These are phyloP conservation scores for Jasminum sambac DNA, from an alignment of 257 asterid genomes.

Conservation along the genomic window DNA sequence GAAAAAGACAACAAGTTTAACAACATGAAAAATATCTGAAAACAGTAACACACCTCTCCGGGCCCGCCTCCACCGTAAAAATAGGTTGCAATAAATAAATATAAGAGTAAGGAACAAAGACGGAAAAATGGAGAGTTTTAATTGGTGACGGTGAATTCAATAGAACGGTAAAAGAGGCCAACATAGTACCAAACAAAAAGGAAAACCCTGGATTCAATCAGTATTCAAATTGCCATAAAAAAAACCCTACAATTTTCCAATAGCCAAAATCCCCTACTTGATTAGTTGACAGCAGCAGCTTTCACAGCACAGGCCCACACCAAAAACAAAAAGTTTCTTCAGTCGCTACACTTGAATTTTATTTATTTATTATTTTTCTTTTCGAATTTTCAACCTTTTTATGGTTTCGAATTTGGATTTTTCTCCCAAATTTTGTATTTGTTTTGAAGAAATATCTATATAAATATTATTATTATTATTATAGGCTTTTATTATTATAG, in stretches of 20 bases:
- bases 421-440: no score
- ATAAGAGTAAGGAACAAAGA: background rate
- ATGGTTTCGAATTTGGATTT: no score
- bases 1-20: background rate
- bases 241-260: background rate
- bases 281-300: background rate
- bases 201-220: background rate
- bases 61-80: background rate
- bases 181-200: background rate
- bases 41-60: background rate
- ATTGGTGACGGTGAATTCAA: constrained; percentile 5
- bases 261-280: background rate
- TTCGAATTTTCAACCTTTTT: no score
- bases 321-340: background rate
- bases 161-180: background rate
- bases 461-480: no score
- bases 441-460: no score
- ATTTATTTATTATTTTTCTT: no score
- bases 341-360: no score
- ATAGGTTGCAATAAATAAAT: background rate
- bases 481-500: no score
- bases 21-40: background rate
- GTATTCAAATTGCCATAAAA: background rate
- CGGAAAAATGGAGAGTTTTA: background rate
- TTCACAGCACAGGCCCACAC: background rate